Evolutionary conservation across 495 filamentous ascomycete species (phyloP).

Genomic region (Aspergillus nidulans): DNA sequence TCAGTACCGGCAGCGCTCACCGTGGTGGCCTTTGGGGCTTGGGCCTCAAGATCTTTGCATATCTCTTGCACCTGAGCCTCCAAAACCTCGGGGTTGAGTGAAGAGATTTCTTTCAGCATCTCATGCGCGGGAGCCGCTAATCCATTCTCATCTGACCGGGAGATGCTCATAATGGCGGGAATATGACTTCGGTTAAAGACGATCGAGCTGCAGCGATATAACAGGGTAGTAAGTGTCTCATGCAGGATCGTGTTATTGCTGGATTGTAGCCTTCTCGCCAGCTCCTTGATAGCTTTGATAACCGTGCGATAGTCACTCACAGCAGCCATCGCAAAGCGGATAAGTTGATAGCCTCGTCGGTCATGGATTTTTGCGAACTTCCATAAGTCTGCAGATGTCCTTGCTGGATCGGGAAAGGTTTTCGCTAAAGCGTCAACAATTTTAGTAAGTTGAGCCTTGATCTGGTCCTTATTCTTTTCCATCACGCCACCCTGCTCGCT

Average conservation of each 20-base stretch:
- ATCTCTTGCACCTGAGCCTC: slow-evolving; percentile 89
- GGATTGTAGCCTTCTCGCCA: slow-evolving; percentile 73
- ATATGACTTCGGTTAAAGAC: slow-evolving; percentile 94
- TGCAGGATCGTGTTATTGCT: slow-evolving; percentile 57
- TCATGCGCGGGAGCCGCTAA: slow-evolving; percentile 80
- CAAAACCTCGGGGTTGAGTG: slow-evolving; percentile 80
- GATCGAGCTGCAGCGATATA: slow-evolving; percentile 78
- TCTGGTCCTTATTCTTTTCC: slow-evolving; percentile 63
- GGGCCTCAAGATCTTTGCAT: slow-evolving; percentile 74
- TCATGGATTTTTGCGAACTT: slow-evolving; percentile 92
- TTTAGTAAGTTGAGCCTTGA: slow-evolving; percentile 61
- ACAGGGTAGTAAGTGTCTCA: slow-evolving; percentile 74
- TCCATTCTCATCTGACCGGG: slow-evolving; percentile 72
- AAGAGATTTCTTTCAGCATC: slow-evolving; percentile 87
- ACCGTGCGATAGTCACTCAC: slow-evolving; percentile 90
- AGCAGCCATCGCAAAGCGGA: slow-evolving; percentile 78
- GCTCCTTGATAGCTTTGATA: slow-evolving; percentile 81
- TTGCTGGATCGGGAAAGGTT: slow-evolving; percentile 66
- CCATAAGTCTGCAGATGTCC: slow-evolving; percentile 67
- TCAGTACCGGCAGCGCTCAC: slow-evolving; percentile 65
- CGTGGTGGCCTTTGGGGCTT: slow-evolving; percentile 66
- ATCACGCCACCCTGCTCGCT: slow-evolving; percentile 65
- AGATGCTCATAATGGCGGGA: slow-evolving; percentile 80
- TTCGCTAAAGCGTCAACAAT: slow-evolving; percentile 66
- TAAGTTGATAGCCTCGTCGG: slow-evolving; percentile 82